These are phyloP conservation scores for Nyssa sinensis DNA, from an alignment of 148 eudicot genomes.

Conservation along the genomic window DNA sequence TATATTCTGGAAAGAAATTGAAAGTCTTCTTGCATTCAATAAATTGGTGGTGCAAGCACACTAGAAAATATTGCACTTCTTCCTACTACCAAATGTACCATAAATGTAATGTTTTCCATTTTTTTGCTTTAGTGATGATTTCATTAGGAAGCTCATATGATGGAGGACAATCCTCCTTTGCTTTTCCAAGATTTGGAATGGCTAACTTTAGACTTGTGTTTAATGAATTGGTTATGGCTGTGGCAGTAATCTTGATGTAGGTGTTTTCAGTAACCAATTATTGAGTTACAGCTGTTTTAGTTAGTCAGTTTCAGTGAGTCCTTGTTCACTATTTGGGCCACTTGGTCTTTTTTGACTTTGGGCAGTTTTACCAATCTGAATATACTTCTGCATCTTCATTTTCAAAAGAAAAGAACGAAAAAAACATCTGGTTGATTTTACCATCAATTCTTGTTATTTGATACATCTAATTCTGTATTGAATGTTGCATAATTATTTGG, in stretches of 20 bases:
- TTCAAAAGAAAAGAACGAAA: too few relatives aligned
- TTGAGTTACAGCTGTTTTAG: background rate
- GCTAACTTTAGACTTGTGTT: background rate
- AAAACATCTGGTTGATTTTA: background rate
- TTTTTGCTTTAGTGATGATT: background rate
- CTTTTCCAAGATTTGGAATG: background rate
- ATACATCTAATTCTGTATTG: background rate
- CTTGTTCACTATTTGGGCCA: background rate
- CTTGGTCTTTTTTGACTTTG: background rate
- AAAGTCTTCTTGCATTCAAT: background rate
- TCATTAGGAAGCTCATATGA: background rate
- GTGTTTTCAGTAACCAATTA: background rate
- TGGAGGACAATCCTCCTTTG: background rate
- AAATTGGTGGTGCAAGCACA: background rate
- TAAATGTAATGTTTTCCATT: background rate
- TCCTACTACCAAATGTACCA: background rate
- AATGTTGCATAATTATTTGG: background rate
- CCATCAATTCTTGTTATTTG: background rate
- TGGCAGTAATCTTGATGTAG: background rate
- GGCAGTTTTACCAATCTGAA: constrained; percentile 8
- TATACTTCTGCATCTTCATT: background rate
- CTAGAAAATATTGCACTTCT: background rate
- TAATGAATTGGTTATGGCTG: background rate
- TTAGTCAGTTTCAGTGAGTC: background rate
- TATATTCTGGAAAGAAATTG: too few relatives aligned